Evolutionary conservation across 2,329 filamentous ascomycete genomes (phyloP).

Genomic region (Fusarium sp.): DNA sequence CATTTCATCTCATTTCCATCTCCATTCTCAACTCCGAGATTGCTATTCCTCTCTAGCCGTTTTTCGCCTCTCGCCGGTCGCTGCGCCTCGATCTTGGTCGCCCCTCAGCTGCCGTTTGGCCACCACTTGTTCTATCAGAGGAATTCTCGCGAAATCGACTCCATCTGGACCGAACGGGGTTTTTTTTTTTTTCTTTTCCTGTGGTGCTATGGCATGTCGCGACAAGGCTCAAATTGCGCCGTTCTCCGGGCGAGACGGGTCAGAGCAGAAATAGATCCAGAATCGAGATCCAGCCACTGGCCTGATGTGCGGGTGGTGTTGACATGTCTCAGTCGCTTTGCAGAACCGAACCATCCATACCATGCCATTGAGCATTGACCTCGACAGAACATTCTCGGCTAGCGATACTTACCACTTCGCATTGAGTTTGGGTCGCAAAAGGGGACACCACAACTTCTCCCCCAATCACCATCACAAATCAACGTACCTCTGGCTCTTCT

Average conservation of each 20-base stretch:
- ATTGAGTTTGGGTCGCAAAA: slow-evolving; percentile 24
- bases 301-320: slow-evolving; percentile 37
- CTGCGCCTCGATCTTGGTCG: neutral
- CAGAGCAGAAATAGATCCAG: slow-evolving; percentile 9
- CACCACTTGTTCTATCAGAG: slow-evolving; percentile 1
- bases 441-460: slow-evolving; percentile 11
- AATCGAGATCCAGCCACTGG: slow-evolving; percentile 45
- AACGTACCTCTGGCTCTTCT: slow-evolving; percentile 46
- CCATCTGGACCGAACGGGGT: neutral
- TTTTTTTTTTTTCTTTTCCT: neutral
- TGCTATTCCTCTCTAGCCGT: neutral
- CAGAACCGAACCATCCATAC: slow-evolving; percentile 6
- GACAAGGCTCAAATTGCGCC: slow-evolving; percentile 17
- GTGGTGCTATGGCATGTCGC: slow-evolving; percentile 6
- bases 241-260: slow-evolving; percentile 12
- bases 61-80: neutral
- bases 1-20: slow-evolving; percentile 9
- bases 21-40: slow-evolving; percentile 18
- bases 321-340: slow-evolving; percentile 36
- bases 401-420: slow-evolving; percentile 17
- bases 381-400: slow-evolving; percentile 14
- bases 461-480: neutral
- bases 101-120: slow-evolving; percentile 1
- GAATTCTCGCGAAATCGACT: slow-evolving; percentile 8
- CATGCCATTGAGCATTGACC: slow-evolving; percentile 24